These are phyloP conservation scores for Monosporascus ibericus DNA, from an alignment of 2,329 filamentous ascomycete genomes.

Conservation along the genomic window DNA sequence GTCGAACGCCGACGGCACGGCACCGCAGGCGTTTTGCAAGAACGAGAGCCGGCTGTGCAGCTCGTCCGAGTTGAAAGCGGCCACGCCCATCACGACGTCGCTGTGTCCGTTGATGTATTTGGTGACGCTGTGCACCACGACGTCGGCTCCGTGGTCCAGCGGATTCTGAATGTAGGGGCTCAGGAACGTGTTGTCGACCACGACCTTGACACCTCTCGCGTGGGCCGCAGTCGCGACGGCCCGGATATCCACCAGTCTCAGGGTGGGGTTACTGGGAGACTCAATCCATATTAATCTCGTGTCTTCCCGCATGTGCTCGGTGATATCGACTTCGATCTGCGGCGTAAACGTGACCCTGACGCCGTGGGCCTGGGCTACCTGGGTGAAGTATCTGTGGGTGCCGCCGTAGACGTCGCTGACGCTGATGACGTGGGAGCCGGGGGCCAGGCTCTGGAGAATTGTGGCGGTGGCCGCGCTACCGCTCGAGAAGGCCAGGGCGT, in stretches of 20 bases:
- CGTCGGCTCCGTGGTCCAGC: conserved; percentile 88
- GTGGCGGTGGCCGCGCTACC: conserved; percentile 90
- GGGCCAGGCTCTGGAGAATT: conserved; percentile 86
- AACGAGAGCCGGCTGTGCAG: conserved; percentile 75
- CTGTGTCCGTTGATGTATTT: conserved; percentile 99
- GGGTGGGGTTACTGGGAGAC: conserved; percentile 87
- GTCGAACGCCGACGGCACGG: conserved; percentile 91
- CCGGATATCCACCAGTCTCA: conserved; percentile 87
- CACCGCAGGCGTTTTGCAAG: conserved; percentile 95
- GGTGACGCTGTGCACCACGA: conserved; percentile 93
- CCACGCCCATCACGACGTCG: conserved; percentile 96
- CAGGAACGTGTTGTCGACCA: conserved; percentile 99
- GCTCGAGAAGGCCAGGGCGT: conserved; percentile 90
- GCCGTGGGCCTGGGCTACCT: conserved; percentile 90
- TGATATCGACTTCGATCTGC: conserved; percentile 82
- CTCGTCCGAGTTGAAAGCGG: conserved; percentile 83
- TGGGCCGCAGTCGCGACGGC: conserved; percentile 80
- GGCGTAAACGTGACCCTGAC: conserved; percentile 93
- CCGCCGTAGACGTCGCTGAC: conserved; percentile 97
- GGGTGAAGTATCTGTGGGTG: conserved; percentile 97
- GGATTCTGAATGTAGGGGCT: conserved; percentile 96
- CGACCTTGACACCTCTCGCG: conserved; percentile 81
- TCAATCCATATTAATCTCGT: conserved; percentile 98
- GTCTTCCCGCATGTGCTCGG: conserved; percentile 74
- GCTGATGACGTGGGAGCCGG: conserved; percentile 89